These are phyloP conservation scores for Calonectria pteridis DNA, from an alignment of 2,329 filamentous ascomycete genomes.

Conservation along the genomic window DNA sequence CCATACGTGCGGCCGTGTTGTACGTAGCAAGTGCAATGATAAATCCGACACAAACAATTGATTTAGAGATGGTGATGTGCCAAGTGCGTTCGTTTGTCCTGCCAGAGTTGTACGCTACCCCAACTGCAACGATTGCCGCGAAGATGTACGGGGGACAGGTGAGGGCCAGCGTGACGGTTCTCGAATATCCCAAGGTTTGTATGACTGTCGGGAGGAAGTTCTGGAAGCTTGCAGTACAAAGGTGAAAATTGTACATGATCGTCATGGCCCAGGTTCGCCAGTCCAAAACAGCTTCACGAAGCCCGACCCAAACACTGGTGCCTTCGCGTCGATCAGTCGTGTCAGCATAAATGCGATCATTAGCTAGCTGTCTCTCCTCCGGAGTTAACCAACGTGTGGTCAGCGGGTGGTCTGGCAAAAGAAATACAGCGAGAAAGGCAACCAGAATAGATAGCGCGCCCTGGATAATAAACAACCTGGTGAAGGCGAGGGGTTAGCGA, in stretches of 20 bases:
- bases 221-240: constrained; percentile 44
- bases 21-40: not conserved
- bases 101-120: not conserved
- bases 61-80: not conserved
- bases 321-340: not conserved
- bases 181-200: constrained; percentile 56
- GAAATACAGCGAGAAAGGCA: not conserved
- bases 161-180: not conserved
- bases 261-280: constrained; percentile 46
- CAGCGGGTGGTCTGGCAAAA: not conserved
- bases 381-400: not conserved
- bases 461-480: not conserved
- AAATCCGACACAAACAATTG: not conserved
- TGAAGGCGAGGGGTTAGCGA: not conserved
- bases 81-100: not conserved
- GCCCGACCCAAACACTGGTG: not conserved
- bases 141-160: not conserved
- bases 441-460: not conserved
- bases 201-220: constrained; percentile 53
- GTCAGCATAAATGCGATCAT: not conserved
- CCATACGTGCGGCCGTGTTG: not conserved
- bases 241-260: constrained; percentile 44
- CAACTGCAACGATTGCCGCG: not conserved
- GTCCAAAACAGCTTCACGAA: constrained; percentile 38
- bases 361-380: not conserved